Evolutionary conservation across 2,329 filamentous ascomycete genomes (phyloP).

Genomic region (Ilyonectria robusta): DNA sequence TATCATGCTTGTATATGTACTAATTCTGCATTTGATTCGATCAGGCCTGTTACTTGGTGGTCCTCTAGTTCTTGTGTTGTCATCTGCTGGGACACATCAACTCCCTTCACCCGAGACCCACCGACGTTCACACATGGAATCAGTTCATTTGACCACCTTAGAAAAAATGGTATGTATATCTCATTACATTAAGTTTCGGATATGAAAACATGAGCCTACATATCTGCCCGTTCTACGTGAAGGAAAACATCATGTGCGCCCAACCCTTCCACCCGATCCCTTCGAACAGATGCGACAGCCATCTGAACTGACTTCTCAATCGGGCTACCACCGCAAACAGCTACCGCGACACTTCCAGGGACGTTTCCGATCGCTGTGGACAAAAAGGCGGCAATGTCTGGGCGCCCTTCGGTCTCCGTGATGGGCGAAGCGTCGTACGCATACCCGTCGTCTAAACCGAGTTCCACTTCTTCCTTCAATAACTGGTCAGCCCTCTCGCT

Average conservation of each 20-base stretch:
- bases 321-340: conserved; percentile 42
- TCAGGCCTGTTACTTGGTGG: neutral
- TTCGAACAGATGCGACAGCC: conserved; percentile 32
- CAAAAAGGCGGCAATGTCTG: conserved; percentile 42
- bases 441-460: conserved; percentile 36
- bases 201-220: conserved; percentile 10
- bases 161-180: conserved; percentile 8
- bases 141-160: no score
- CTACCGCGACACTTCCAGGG: conserved; percentile 39
- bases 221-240: conserved; percentile 43
- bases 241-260: conserved; percentile 36
- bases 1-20: neutral
- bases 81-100: neutral
- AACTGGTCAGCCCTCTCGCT: conserved; percentile 40
- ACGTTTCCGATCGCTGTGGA: conserved; percentile 31
- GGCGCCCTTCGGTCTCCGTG: conserved; percentile 42
- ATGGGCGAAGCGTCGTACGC: conserved; percentile 31
- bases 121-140: neutral
- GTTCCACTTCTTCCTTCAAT: conserved; percentile 44
- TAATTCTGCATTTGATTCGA: neutral
- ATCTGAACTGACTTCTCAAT: conserved; percentile 40
- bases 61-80: neutral
- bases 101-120: conserved; percentile 9
- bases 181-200: neutral
- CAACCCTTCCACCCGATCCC: conserved; percentile 31